Evolutionary conservation across 2,329 filamentous ascomycete genomes (phyloP).

Genomic region (Sporothrix humicola): DNA sequence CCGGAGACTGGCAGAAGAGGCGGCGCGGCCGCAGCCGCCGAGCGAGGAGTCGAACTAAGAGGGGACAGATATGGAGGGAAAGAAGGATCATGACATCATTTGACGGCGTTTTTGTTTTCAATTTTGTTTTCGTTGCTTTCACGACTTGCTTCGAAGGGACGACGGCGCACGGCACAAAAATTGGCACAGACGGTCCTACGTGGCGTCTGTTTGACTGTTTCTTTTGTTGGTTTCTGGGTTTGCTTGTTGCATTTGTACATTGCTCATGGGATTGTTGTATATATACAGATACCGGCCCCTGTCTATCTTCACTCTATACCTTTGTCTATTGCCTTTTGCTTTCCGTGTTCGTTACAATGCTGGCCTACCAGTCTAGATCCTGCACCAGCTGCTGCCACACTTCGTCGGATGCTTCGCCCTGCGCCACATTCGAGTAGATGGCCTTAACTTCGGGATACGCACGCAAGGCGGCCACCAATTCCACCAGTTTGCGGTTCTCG

Average conservation of each 20-base stretch:
- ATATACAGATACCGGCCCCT: slow-evolving; percentile 9
- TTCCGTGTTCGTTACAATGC: background rate
- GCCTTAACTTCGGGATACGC: slow-evolving; percentile 77
- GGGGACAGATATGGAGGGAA: background rate
- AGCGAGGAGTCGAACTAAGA: slow-evolving; percentile 19
- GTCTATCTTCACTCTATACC: slow-evolving; percentile 11
- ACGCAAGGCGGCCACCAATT: slow-evolving; percentile 64
- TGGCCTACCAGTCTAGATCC: slow-evolving; percentile 53
- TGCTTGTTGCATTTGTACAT: background rate
- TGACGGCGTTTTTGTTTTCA: slow-evolving; percentile 17
- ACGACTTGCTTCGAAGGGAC: background rate
- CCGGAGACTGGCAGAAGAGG: slow-evolving; percentile 55
- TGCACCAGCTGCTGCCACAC: slow-evolving; percentile 60
- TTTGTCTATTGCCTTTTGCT: background rate
- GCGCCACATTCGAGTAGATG: slow-evolving; percentile 73
- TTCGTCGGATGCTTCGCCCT: slow-evolving; percentile 58
- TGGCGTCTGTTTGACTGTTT: background rate
- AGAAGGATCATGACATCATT: slow-evolving; percentile 10
- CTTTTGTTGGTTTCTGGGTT: background rate
- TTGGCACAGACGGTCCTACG: slow-evolving; percentile 1
- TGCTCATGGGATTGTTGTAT: slow-evolving; percentile 9
- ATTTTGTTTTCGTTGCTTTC: background rate
- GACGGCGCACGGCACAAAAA: slow-evolving; percentile 20
- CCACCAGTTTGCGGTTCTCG: slow-evolving; percentile 61
- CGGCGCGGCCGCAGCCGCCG: slow-evolving; percentile 37